Evolutionary conservation across 2,329 filamentous ascomycete species (phyloP).

Genomic region (Rasamsonia emersonii): DNA sequence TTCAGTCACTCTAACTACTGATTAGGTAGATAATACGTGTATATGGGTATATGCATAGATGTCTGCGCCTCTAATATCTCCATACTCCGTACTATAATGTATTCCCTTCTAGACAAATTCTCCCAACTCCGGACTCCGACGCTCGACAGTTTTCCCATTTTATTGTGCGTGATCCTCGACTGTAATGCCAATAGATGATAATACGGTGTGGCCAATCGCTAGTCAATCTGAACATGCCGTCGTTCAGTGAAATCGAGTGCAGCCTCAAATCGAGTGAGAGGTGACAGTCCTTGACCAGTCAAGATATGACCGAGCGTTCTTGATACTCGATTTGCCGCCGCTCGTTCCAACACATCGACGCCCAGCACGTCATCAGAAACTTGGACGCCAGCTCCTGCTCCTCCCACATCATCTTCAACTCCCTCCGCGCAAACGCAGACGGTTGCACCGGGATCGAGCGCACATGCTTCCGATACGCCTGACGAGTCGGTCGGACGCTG

Average conservation of each 20-base stretch:
- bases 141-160: conserved; percentile 4
- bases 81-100: too few relatives aligned
- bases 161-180: neutral
- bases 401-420: conserved; percentile 24
- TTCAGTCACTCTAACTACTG: too few relatives aligned
- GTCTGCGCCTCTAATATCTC: too few relatives aligned
- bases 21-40: too few relatives aligned
- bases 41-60: too few relatives aligned
- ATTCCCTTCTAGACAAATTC: neutral
- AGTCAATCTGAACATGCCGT: neutral
- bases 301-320: conserved; percentile 6
- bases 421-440: conserved; percentile 23
- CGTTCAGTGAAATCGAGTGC: too few relatives aligned
- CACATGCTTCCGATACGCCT: conserved; percentile 15
- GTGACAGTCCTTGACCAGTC: too few relatives aligned
- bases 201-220: conserved; percentile 1
- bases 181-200: conserved; percentile 2
- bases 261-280: too few relatives aligned
- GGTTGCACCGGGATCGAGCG: conserved; percentile 18
- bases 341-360: conserved; percentile 17
- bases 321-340: conserved; percentile 4
- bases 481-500: conserved; percentile 12
- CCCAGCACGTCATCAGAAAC: conserved; percentile 13
- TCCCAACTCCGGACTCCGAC: conserved; percentile 8
- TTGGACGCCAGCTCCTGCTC: conserved; percentile 22